Base-by-base conservation (phyloP, 2,329 filamentous ascomycete genomes). In the Trichoderma lentiforme region DNA sequence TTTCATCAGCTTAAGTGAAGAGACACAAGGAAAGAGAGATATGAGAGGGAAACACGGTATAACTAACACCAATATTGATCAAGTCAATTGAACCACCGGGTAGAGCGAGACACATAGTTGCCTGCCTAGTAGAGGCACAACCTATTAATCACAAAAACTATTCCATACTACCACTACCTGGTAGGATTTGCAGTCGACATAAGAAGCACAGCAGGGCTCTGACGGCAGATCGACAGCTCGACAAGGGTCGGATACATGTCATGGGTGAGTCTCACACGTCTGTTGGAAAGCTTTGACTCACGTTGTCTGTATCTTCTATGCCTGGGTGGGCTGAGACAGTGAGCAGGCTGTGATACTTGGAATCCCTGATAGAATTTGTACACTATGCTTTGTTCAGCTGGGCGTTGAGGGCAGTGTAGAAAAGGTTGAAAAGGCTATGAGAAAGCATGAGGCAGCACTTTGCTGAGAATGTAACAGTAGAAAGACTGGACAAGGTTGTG, bases 221-320 rank as follows among this genome's bases (percentile, higher is more conserved):
- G 43, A 43, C 67, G 67, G 67, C 67, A 62, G 66, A 70, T 70
- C 57, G 66, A 62, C 66, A 30, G 57, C 39, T 70, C 39, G 67
- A 62, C 57, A 34, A 53, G 67, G 67, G 57, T 61, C 21, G n/a
- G 21, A 9, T 34, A 34, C 36, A 32, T 34, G n/a, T 51, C 32
- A 26, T 51, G 66, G 66, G 26, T 69, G 36, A 36, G n/a, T 11
- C 18, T 56, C 15, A 36, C 34, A 30, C 28, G 32, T 67, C 39
- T 39, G 36, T 24, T 57, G 12, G 14, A 51, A n/a, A 60, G 12
- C 12, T n/a, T 34, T n/a, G 32, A 15, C 30, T 21, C 21, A 14
- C 21, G 28, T 7, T 9, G 15, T 18, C 8, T 28, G 8, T 6
- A 57, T 32, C 24, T 18, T 34, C 14, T 12, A 32, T 28, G 47